phyloP scores from a whole-genome alignment of 2,329 filamentous ascomycete species.

The Colletotrichum siamense region DNA sequence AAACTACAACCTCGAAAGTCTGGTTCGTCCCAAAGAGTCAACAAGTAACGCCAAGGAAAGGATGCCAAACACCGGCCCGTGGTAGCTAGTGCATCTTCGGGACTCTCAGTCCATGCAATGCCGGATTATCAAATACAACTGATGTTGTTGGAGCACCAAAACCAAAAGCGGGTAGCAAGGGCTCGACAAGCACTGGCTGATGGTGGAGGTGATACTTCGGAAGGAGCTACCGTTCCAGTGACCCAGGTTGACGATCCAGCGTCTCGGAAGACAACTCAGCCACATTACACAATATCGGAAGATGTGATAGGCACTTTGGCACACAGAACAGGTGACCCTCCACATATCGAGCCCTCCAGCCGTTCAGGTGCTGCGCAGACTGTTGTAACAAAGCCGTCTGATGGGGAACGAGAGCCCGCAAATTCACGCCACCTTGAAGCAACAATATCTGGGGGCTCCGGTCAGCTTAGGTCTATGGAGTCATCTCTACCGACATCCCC shows the following conservation, averaged over 20 bases:
- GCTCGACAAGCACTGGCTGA: too few species aligned
- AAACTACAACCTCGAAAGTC: background rate
- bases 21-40: background rate
- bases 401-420: background rate
- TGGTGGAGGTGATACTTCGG: background rate
- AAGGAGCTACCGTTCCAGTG: background rate
- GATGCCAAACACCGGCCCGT: background rate
- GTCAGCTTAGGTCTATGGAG: too few species aligned
- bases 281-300: background rate
- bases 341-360: background rate
- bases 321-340: background rate
- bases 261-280: background rate
- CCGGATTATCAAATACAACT: too few species aligned
- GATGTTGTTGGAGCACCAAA: too few species aligned
- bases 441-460: too few species aligned
- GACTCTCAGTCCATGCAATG: background rate
- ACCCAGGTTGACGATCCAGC: background rate
- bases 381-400: background rate
- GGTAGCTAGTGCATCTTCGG: background rate
- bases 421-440: background rate
- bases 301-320: background rate
- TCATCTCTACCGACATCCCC: too few species aligned
- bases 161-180: too few species aligned
- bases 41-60: background rate
- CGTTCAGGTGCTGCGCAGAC: background rate